A percentile compares a stretch with the other conserved stretches of the same genome.
phyloP scores from a whole-genome alignment of 495 filamentous ascomycete species.

The Penicillium odoratum region DNA sequence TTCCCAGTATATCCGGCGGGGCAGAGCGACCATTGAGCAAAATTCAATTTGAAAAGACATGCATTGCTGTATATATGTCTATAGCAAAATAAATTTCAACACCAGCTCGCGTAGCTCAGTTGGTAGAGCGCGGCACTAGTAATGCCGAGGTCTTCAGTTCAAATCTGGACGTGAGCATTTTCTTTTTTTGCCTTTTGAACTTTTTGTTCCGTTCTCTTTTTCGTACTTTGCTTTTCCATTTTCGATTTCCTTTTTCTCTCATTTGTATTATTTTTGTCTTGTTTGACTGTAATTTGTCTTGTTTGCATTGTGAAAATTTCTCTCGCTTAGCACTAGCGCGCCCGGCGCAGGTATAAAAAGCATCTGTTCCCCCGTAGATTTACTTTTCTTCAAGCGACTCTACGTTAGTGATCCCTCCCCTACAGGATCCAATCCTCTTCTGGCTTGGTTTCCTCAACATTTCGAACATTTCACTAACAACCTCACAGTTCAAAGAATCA shows the following conservation, averaged over 20 bases:
- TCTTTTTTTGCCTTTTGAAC: neutral
- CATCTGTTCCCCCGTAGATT: constrained; percentile 17
- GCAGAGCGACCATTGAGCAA: constrained; percentile 14
- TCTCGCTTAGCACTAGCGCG: constrained; percentile 1
- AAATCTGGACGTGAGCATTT: neutral
- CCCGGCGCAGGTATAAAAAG: constrained; percentile 1
- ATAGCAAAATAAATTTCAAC: neutral
- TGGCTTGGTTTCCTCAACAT: neutral
- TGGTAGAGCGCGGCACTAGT: constrained; percentile 1
- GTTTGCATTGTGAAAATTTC: neutral
- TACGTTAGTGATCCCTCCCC: constrained; percentile 56
- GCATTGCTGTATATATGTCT: neutral
- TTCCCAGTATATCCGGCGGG: constrained; percentile 28
- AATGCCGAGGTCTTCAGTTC: constrained; percentile 1
- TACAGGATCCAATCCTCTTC: constrained; percentile 7
- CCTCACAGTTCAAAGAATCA: constrained; percentile 74
- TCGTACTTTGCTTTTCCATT: neutral
- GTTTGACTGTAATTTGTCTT: neutral
- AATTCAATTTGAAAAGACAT: neutral
- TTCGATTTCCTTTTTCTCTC: neutral
- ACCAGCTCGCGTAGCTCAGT: neutral
- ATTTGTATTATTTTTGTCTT: no score
- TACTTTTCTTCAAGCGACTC: constrained; percentile 58
- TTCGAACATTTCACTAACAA: constrained; percentile 15
- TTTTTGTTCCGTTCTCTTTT: neutral